Base-by-base conservation (phyloP, 2,329 filamentous ascomycete species). In the Calonectria henricotiae region DNA sequence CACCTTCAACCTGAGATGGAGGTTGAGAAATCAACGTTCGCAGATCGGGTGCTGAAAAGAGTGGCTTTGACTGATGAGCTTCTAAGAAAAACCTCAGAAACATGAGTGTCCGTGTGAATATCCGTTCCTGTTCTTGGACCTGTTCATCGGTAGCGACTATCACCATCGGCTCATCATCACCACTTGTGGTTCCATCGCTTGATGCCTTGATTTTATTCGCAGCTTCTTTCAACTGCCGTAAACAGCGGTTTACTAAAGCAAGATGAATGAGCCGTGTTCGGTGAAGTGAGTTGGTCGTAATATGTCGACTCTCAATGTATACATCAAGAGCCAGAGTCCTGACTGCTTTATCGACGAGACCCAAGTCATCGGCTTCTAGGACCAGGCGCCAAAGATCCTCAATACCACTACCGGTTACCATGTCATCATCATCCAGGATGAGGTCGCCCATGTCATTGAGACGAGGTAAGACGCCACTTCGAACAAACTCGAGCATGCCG, bases 361-460 rank as follows among this genome's bases (percentile, higher is more conserved):
- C 88, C 43, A 88, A 84, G 43, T 89, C 85, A 5, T 90, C 89
- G 1, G 93, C 90, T 17, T 89, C 91, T 64, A 97, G 84, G 39
- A 96, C 90, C 75, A 98, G 89, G 27, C 90, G 89, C 95, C 95
- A 98, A n/a, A 98, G 84, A 68, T 95, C 88, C 75, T 96, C 93
- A 49, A 89, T 85, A 30, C 83, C 89, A 73, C 81, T 88, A 71
- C 85, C 87, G 73, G 87, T 84, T 32, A 89, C 79, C 12, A 85
- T 82, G n/a, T 85, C 83, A 8, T 86, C 83, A 54, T 89, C 87
- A 66, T 89, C 86, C 25, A 90, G 81, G 23, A 86, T 78, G 60
- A 87, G 84, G 25, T 84, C 84, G 27, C 79, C 78, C 6, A 78
- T 74, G 39, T 86, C 83, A 39, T 85, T 84, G 5, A 89, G 81